A percentile compares a stretch with the other conserved stretches of the same genome.
These are phyloP conservation scores for Gracilariopsis chorda DNA, from an alignment of 23 red algal genomes.

Conservation along the genomic window DNA sequence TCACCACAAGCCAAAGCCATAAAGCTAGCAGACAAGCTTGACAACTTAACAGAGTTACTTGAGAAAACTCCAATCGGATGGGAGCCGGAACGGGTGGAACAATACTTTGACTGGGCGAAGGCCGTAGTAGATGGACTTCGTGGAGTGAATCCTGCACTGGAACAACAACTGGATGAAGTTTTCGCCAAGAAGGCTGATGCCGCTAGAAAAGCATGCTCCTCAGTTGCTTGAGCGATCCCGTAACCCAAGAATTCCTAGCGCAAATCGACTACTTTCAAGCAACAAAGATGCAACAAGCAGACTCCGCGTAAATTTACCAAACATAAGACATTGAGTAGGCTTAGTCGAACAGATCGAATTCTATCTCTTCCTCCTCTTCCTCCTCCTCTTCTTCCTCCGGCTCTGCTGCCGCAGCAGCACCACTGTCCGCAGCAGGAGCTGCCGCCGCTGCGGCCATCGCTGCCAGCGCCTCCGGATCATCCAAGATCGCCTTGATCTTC, in stretches of 20 bases:
- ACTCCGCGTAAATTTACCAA: no score
- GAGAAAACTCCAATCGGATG: conserved; percentile 53
- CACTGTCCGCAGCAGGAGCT: conserved; percentile 39
- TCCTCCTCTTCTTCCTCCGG: conserved; percentile 57
- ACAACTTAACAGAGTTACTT: conserved; percentile 67
- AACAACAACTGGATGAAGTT: conserved; percentile 25
- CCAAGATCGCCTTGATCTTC: conserved; percentile 92
- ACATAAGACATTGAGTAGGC: no score
- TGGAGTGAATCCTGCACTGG: conserved; percentile 19
- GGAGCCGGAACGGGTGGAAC: conserved; percentile 37
- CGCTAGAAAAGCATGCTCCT: background rate
- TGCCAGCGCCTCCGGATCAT: conserved; percentile 89
- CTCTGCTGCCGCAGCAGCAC: conserved; percentile 22
- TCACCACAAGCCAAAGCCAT: conserved; percentile 56
- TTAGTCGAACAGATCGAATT: conserved; percentile 78
- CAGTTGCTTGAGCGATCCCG: no score
- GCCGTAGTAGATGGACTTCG: conserved; percentile 39
- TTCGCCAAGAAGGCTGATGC: background rate
- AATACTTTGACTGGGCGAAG: conserved; percentile 83
- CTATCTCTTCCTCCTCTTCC: conserved; percentile 86
- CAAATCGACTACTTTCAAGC: no score
- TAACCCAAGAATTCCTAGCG: no score
- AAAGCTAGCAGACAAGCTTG: conserved; percentile 76
- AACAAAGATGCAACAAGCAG: no score
- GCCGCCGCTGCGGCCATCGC: conserved; percentile 78